phyloP scores from a whole-genome alignment of 345 rosid genomes.

The Gossypium mustelinum region DNA sequence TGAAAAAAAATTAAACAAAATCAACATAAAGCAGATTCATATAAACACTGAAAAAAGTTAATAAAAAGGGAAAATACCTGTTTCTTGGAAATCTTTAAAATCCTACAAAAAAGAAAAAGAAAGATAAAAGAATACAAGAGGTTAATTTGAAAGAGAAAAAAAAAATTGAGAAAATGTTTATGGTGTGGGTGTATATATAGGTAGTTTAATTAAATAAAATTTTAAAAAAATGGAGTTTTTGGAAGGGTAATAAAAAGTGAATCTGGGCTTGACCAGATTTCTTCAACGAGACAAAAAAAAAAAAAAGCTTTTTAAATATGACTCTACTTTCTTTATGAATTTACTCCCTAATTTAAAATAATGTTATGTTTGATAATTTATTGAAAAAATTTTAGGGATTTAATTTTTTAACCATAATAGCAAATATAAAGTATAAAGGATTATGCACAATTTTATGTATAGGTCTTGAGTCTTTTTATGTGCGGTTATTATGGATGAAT shows the following conservation, averaged over 20 bases:
- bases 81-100: background rate
- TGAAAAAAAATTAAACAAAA: background rate
- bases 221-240: background rate
- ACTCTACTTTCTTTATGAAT: too few species aligned
- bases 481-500: too few species aligned
- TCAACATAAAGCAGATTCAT: background rate
- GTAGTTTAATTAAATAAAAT: background rate
- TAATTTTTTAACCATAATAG: too few species aligned
- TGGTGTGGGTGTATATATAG: background rate
- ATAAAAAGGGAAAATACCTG: background rate
- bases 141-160: background rate
- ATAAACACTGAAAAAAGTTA: background rate
- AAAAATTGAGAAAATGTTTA: background rate
- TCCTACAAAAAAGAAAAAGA: background rate
- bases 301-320: too few species aligned
- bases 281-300: background rate
- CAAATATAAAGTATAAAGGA: too few species aligned
- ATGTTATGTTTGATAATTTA: too few species aligned
- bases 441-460: too few species aligned
- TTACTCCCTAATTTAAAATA: too few species aligned
- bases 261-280: constrained; percentile 3
- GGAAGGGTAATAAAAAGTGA: background rate
- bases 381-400: too few species aligned
- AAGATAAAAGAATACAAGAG: background rate
- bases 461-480: too few species aligned